Conservation (phyloP, 257 asterid species). For the Scutellaria baicalensis region DNA sequence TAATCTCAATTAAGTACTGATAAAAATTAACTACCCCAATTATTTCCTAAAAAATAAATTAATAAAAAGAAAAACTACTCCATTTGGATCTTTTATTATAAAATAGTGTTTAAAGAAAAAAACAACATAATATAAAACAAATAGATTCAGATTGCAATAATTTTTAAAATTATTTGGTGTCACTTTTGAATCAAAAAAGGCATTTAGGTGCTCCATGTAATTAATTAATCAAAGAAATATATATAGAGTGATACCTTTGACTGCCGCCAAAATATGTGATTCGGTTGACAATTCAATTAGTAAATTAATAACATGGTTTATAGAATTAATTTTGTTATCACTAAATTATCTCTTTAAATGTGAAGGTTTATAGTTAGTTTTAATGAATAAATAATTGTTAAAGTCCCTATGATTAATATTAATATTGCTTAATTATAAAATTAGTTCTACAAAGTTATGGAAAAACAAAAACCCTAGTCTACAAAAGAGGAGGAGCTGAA, state of each 20-base stretch:
- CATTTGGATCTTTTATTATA: too few species aligned
- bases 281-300: constrained; percentile 19
- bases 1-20: too few species aligned
- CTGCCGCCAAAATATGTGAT: constrained; percentile 30
- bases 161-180: too few species aligned
- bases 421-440: not conserved
- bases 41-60: too few species aligned
- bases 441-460: not conserved
- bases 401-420: not conserved
- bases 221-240: not conserved
- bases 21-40: too few species aligned
- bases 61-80: too few species aligned
- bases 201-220: constrained; percentile 37
- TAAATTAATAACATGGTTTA: too few species aligned
- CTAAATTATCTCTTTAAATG: constrained; percentile 11
- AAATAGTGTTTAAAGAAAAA: too few species aligned
- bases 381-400: not conserved
- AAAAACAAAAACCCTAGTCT: constrained; percentile 19
- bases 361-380: not conserved
- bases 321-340: constrained; percentile 3
- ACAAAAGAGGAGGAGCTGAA: constrained; percentile 18
- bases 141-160: too few species aligned
- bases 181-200: not conserved
- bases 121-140: too few species aligned
- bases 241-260: constrained; percentile 25